Base-by-base conservation (phyloP, 2,329 filamentous ascomycete genomes). In the Ophiostoma himal-ulmi region DNA sequence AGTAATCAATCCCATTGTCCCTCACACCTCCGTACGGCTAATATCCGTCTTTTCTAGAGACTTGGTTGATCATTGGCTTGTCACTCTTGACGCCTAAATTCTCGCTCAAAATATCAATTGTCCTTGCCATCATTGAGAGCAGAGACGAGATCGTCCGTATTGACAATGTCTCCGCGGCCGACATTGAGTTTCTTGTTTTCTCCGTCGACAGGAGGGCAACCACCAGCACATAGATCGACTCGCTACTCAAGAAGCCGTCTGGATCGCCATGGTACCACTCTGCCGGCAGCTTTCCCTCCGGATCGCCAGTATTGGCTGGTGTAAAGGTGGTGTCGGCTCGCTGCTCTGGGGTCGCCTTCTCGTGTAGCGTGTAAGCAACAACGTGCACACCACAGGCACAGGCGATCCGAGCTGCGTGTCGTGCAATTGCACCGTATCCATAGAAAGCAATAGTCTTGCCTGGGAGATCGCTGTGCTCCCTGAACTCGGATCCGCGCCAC, bases 321-420 rank as follows among this genome's bases (percentile, higher is more conserved):
- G 89, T 85, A 79, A 89, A 94, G 5, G 88, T 85, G 11, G 79
- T 77, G 78, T 94, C 91, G 36, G 78, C 81, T 65, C 85, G 85
- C 1, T 87, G 89, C 68, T 88, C 88, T 0, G 87, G 84, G 0
- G 90, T 92, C 8, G 81, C 77, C n/a, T 89, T 88, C 0, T 89
- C 85, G 30, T 86, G 87, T 0, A 91, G 88, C 0, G 91, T 94
- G 80, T 90, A 54, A 54, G 52, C 52, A 22, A 26, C 52, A 57
- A 57, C 52, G 52, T n/a, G 52, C n/a, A 57, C 30, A 26, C 52
- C 22, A 26, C 8, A 57, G 22, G n/a, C 52, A 26, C 5, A 30
- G 52, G 52, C 22, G 52, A 57, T 57, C 52, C n/a, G 52, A 22
- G 52, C 8, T 57, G 20, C 52, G 52, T 57, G 52, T 22, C 52